Conservation (phyloP, 2,329 filamentous ascomycete species). For the Penicillium sclerotiorum region DNA sequence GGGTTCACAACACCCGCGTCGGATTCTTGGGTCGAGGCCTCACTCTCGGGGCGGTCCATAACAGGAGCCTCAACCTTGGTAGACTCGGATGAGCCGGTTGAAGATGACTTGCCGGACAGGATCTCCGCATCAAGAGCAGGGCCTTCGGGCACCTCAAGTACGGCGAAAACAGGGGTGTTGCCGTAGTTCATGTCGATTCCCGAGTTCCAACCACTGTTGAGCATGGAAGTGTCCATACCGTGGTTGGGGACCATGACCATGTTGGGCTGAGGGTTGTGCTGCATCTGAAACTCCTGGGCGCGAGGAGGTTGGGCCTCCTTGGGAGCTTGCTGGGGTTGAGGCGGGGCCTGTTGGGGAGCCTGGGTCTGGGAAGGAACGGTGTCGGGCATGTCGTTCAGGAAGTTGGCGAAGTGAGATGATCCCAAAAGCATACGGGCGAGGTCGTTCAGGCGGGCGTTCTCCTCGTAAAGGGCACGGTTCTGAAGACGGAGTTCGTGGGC, state of each 20-base stretch:
- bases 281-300: conserved; percentile 57
- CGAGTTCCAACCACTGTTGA: conserved; percentile 52
- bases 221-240: conserved; percentile 71
- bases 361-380: conserved; percentile 52
- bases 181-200: conserved; percentile 49
- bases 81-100: conserved; percentile 49
- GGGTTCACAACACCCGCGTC: conserved; percentile 28
- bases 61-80: conserved; percentile 54
- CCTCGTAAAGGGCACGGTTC: conserved; percentile 79
- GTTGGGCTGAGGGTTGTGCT: conserved; percentile 66
- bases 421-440: conserved; percentile 79
- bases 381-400: conserved; percentile 70
- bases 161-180: conserved; percentile 61
- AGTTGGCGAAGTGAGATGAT: conserved; percentile 80
- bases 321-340: conserved; percentile 50
- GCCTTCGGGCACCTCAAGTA: conserved; percentile 69
- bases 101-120: conserved; percentile 72
- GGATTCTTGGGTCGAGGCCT: conserved; percentile 16
- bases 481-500: conserved; percentile 76
- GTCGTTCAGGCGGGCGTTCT: conserved; percentile 79
- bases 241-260: conserved; percentile 85
- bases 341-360: conserved; percentile 44
- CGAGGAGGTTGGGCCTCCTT: conserved; percentile 69
- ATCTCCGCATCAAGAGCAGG: conserved; percentile 62
- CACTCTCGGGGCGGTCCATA: conserved; percentile 43